These are phyloP conservation scores for Tolypocladium amazonense DNA, from an alignment of 2,329 filamentous ascomycete species.

Conservation along the genomic window DNA sequence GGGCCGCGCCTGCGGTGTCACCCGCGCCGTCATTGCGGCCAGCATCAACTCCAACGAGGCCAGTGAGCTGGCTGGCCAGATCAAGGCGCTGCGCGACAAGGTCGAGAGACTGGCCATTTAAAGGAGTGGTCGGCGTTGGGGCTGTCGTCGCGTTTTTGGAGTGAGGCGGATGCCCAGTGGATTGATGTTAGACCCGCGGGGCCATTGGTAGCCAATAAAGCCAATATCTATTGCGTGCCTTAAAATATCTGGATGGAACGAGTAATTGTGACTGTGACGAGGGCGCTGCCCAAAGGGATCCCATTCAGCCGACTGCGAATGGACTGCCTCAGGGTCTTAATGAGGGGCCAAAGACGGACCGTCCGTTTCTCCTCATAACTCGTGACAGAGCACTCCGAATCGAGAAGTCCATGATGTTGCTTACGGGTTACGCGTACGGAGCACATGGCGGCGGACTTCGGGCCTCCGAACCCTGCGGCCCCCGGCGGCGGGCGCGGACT, in stretches of 20 bases:
- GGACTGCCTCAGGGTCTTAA: too few species aligned
- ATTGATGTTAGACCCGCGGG: not conserved
- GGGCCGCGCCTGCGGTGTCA: conserved; percentile 82
- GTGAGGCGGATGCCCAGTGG: not conserved
- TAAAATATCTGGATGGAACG: not conserved
- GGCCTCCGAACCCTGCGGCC: not conserved
- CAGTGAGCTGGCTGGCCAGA: conserved; percentile 77
- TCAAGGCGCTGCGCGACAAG: conserved; percentile 84
- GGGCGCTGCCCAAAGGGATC: not conserved
- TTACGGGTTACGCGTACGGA: not conserved
- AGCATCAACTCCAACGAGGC: conserved; percentile 89
- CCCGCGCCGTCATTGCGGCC: conserved; percentile 74
- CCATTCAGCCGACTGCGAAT: not conserved
- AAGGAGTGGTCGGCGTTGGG: conserved; percentile 12
- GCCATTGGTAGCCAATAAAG: not conserved
- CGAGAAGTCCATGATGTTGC: too few species aligned
- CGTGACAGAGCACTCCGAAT: too few species aligned
- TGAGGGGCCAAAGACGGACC: too few species aligned
- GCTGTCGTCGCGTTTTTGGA: not conserved
- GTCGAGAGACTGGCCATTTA: conserved; percentile 93
- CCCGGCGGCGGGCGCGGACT: not conserved
- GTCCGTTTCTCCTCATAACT: too few species aligned
- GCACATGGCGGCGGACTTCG: not conserved
- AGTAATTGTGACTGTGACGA: not conserved
- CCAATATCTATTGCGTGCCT: not conserved